Evolutionary conservation across 2,329 filamentous ascomycete species (phyloP), one percentile per base, ranked within the genome.

Genomic region (Sporothrix curviconia): DNA sequence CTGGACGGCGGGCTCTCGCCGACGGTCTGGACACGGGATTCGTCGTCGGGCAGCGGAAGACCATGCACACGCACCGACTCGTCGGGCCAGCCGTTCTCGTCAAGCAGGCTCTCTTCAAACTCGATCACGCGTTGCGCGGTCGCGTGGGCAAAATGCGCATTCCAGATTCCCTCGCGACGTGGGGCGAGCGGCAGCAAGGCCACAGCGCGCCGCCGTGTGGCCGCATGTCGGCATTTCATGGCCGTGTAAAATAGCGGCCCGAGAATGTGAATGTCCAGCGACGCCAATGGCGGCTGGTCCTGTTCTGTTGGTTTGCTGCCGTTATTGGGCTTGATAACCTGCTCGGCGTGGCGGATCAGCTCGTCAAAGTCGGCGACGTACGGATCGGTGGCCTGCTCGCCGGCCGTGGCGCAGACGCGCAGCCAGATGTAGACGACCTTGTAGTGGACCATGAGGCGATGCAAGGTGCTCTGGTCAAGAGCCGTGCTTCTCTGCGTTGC

Each of bases 201-300:
- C 6, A 55, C 32, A 4, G 53, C 53, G 2, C 53, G 53, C 25
- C 42, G 19, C 15, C 53, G 53, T 4, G 19, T 49, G 19, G 30
- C 32, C 14, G 53, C 28, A 15, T 55, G 42, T 2, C 53, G 42
- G 53, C 53, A 55, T 34, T 55, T 55, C 15, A 55, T 15, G 30
- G 53, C 53, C 1, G 25, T 25, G 14, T 39, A 44, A 28, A 39
- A 55, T 7, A 55, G 22, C 15, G 49, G 49, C 14, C 49, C 49
- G 19, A 52, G 30, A 14, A 52, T 40, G 22, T 52, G 49, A n/a
- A 52, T 40, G 15, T 52, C 49, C 15, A 52, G 28, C 17, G 49
- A 52, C 19, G 40, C 28, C 34, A 34, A 14, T 11, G 30, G 49
- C 12, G 49, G 49, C 15, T 46, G 43, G 5, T 17, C 25, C 7